Evolutionary conservation across 331 rosid genomes (phyloP).

Genomic region (Acacia pycnantha): DNA sequence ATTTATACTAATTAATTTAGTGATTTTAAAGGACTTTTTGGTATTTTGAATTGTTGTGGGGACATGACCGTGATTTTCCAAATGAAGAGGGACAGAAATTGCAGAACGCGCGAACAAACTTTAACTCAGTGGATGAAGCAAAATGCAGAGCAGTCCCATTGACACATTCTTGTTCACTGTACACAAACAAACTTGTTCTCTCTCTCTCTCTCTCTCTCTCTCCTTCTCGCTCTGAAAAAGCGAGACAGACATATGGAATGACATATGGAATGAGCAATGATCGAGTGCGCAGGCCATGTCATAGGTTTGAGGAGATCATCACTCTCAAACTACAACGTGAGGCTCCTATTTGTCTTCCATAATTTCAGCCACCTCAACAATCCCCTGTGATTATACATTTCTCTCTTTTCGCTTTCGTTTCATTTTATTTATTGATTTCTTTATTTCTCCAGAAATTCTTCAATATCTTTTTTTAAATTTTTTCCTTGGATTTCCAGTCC

Average conservation of each 20-base stretch:
- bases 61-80: too few relatives aligned
- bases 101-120: neutral
- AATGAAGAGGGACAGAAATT: neutral
- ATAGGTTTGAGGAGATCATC: conserved; percentile 7
- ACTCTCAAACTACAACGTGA: conserved; percentile 17
- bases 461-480: neutral
- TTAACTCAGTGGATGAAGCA: conserved; percentile 2
- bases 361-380: neutral
- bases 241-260: neutral
- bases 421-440: neutral
- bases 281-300: conserved; percentile 5
- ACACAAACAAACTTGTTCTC: conserved; percentile 47
- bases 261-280: neutral
- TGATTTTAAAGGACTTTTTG: neutral
- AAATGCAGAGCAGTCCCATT: neutral
- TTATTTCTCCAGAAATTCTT: neutral
- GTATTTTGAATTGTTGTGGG: neutral
- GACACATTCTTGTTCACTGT: neutral
- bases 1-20: too few relatives aligned
- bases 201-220: conserved; percentile 14
- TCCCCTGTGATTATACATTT: neutral
- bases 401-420: neutral
- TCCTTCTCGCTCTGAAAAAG: neutral
- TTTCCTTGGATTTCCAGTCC: conserved; percentile 19
- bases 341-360: conserved; percentile 18